These are phyloP conservation scores for Aristolochia fimbriata DNA, from an alignment of 164 flowering plant genomes.

Conservation along the genomic window DNA sequence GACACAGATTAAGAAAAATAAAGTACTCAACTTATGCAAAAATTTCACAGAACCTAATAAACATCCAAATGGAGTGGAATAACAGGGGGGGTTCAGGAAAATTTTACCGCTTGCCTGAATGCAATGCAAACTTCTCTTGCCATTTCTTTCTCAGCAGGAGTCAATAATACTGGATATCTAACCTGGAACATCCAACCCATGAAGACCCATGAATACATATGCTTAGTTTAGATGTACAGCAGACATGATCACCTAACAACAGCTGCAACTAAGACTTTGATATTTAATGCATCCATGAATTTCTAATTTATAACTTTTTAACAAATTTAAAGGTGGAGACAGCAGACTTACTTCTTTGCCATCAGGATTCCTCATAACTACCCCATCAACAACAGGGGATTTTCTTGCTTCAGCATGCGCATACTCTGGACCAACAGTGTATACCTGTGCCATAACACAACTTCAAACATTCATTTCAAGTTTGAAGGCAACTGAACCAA, in stretches of 20 bases:
- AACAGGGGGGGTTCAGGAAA: background rate
- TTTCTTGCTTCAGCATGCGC: conserved; percentile 99
- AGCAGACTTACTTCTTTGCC: conserved; percentile 83
- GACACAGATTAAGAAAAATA: conserved; percentile 4
- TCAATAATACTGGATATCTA: conserved; percentile 91
- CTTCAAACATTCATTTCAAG: too few species aligned
- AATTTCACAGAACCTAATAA: background rate
- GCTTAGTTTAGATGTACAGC: too few species aligned
- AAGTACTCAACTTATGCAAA: background rate
- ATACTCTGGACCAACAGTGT: conserved; percentile 98
- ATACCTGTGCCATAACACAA: conserved; percentile 43
- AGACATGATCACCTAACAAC: too few species aligned
- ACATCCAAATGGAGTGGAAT: background rate
- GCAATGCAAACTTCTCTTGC: conserved; percentile 96
- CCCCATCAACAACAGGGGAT: conserved; percentile 99
- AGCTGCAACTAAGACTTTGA: too few species aligned
- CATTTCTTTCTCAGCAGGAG: conserved; percentile 98
- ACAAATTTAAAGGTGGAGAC: background rate
- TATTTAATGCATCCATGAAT: background rate
- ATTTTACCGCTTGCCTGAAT: conserved; percentile 82
- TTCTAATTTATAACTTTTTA: too few species aligned
- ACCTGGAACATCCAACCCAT: conserved; percentile 33
- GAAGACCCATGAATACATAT: background rate
- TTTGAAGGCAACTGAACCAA: too few species aligned
- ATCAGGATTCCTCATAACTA: conserved; percentile 97